phyloP scores from a whole-genome alignment of 345 rosid species.

The Bruguiera gymnorhiza region DNA sequence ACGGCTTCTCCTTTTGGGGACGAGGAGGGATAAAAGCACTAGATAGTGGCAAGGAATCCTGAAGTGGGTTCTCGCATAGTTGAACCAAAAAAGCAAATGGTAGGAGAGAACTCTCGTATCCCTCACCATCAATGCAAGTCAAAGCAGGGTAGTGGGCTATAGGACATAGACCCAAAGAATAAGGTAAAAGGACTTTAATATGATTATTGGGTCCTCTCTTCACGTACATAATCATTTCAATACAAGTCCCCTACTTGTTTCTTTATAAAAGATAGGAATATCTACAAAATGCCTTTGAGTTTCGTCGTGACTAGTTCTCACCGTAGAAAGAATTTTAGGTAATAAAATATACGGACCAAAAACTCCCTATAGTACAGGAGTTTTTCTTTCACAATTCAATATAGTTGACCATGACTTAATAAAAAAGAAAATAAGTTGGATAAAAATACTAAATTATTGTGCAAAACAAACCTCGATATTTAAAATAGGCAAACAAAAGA shows the following conservation, averaged over 20 bases:
- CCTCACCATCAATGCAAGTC: conserved; percentile 14
- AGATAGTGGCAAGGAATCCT: conserved; percentile 1
- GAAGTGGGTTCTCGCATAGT: neutral
- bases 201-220: neutral
- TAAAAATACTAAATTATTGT: too few relatives aligned
- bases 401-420: too few relatives aligned
- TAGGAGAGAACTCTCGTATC: neutral
- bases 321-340: too few relatives aligned
- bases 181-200: neutral
- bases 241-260: neutral
- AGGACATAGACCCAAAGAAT: neutral
- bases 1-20: neutral
- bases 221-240: neutral
- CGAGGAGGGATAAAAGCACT: conserved; percentile 3
- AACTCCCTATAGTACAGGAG: too few relatives aligned
- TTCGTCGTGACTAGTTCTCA: neutral
- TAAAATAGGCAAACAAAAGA: too few relatives aligned
- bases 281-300: neutral
- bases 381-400: too few relatives aligned
- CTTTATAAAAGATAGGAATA: neutral
- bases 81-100: neutral
- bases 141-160: neutral
- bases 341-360: too few relatives aligned
- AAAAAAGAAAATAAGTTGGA: too few relatives aligned
- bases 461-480: too few relatives aligned